Conservation (phyloP, 108 stramenopile genomes). For the Aurantiochytrium sp. region DNA sequence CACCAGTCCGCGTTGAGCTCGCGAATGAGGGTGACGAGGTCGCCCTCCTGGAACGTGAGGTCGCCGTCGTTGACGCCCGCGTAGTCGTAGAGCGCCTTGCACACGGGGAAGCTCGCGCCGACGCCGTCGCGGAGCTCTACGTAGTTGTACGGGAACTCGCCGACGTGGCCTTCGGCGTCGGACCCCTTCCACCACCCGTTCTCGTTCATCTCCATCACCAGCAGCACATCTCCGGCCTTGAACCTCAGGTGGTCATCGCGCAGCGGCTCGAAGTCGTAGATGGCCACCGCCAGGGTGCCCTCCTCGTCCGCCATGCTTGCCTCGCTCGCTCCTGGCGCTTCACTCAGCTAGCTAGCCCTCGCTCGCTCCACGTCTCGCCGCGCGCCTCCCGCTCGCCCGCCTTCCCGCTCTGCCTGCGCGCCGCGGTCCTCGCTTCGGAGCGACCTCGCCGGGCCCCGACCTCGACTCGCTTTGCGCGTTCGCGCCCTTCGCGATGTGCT, state of each 20-base stretch:
- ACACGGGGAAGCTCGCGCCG: not conserved
- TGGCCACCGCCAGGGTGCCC: not conserved
- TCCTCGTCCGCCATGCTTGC: not conserved
- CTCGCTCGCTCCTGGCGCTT: not conserved
- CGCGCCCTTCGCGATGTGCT: no score
- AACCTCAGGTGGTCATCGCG: not conserved
- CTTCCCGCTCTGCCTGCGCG: not conserved
- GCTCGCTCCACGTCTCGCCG: not conserved
- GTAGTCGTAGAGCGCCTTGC: not conserved
- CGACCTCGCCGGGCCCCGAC: no score
- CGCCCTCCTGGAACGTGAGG: not conserved
- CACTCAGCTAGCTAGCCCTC: not conserved
- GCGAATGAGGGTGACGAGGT: not conserved
- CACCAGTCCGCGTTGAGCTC: not conserved
- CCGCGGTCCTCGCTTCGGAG: no score
- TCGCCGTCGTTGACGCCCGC: not conserved
- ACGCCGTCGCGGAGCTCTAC: not conserved
- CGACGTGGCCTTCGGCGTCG: not conserved
- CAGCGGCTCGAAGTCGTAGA: not conserved
- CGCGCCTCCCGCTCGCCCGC: not conserved
- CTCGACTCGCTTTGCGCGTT: no score
- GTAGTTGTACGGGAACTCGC: slow-evolving; percentile 6
- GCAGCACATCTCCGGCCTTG: not conserved
- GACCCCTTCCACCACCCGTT: slow-evolving; percentile 14
- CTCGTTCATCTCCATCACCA: slow-evolving; percentile 10